phyloP scores from a whole-genome alignment of 2,329 filamentous ascomycete species.

The Xylaria digitata region DNA sequence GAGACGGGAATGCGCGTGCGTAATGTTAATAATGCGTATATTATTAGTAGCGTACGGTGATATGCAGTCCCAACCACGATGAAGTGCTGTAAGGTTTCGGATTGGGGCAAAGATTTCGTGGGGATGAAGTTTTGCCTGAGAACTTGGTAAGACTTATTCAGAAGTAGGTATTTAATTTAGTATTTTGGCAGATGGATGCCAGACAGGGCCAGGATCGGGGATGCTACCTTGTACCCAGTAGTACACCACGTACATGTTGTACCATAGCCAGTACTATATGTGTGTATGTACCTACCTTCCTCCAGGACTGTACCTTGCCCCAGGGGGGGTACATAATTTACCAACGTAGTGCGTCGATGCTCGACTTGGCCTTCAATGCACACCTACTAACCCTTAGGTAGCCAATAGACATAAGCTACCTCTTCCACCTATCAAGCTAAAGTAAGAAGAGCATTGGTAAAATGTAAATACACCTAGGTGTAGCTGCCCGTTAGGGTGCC shows the following conservation, averaged over 20 bases:
- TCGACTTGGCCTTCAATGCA: slow-evolving; percentile 8
- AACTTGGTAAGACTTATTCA: slow-evolving; percentile 9
- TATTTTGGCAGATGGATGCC: neutral
- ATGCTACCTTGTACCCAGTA: neutral
- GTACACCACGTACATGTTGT: neutral
- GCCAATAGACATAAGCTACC: too few species aligned
- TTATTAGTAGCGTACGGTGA: slow-evolving; percentile 11
- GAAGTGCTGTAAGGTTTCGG: neutral
- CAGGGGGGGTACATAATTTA: neutral
- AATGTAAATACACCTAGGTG: too few species aligned
- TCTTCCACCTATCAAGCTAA: too few species aligned
- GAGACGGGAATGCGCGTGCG: slow-evolving; percentile 6
- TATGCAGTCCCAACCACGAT: neutral
- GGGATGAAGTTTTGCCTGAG: slow-evolving; percentile 16
- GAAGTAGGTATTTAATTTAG: neutral
- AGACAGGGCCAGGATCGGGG: slow-evolving; percentile 1
- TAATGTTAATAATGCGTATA: slow-evolving; percentile 23
- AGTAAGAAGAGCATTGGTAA: too few species aligned
- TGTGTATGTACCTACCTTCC: too few species aligned
- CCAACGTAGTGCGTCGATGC: neutral
- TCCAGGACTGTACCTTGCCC: neutral
- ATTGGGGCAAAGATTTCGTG: slow-evolving; percentile 16
- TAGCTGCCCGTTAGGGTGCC: too few species aligned
- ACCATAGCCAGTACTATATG: too few species aligned
- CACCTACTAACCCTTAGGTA: too few species aligned